These are phyloP conservation scores for Globisporangium nodosum DNA, from an alignment of 352 stramenopile genomes.

Conservation along the genomic window DNA sequence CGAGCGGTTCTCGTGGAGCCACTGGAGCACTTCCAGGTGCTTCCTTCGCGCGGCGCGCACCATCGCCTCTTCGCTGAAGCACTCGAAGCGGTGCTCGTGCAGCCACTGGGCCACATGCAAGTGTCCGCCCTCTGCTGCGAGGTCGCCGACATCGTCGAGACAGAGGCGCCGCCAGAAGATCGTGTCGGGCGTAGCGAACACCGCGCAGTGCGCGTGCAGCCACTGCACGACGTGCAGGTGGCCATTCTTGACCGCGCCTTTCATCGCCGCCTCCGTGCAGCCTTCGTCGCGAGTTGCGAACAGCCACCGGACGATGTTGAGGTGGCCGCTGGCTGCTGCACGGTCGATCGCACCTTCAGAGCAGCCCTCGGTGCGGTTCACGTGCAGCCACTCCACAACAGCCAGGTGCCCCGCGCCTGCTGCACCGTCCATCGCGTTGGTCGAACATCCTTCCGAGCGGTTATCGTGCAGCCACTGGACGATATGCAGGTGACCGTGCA, in stretches of 20 bases:
- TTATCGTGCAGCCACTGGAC: constrained; percentile 8
- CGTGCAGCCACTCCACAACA: not conserved
- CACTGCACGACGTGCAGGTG: constrained; percentile 1
- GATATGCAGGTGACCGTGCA: constrained; percentile 3
- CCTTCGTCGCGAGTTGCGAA: not conserved
- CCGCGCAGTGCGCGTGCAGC: not conserved
- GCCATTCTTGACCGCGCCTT: not conserved
- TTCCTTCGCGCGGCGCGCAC: not conserved
- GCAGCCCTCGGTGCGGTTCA: not conserved
- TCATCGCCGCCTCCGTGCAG: not conserved
- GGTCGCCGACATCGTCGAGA: not conserved
- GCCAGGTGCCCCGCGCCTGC: not conserved
- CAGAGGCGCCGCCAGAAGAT: constrained; percentile 3
- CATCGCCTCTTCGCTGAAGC: constrained; percentile 3
- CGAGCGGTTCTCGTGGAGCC: constrained; percentile 5
- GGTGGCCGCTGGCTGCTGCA: not conserved
- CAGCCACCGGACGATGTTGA: not conserved
- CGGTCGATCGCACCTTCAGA: not conserved
- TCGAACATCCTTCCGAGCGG: constrained; percentile 3
- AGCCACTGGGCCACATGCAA: not conserved
- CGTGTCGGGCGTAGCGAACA: not conserved
- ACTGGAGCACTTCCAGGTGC: constrained; percentile 2
- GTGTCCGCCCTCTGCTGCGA: not conserved
- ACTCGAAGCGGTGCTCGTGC: not conserved
- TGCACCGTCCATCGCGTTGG: constrained; percentile 1